A percentile compares a stretch with the other conserved stretches of the same genome.
Evolutionary conservation across 305 asterid genomes (phyloP).

Genomic region (Rubia peregrina): DNA sequence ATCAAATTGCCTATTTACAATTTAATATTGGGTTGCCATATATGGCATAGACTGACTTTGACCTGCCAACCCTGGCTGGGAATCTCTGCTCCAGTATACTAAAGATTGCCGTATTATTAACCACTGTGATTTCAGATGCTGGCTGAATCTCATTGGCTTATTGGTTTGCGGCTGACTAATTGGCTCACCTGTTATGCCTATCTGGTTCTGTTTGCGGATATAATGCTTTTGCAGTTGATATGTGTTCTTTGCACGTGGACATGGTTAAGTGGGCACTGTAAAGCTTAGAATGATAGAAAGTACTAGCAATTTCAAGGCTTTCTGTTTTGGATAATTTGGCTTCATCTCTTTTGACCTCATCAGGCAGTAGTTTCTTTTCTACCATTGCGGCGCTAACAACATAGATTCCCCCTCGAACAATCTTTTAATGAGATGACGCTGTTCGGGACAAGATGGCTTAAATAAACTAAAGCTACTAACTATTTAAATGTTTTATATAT

Average conservation of each 20-base stretch:
- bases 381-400: background rate
- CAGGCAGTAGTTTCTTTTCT: background rate
- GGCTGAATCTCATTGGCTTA: background rate
- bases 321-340: background rate
- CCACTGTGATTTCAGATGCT: background rate
- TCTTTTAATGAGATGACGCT: slow-evolving; percentile 7
- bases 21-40: background rate
- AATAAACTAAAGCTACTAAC: background rate
- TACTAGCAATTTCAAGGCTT: background rate
- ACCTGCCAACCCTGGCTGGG: background rate
- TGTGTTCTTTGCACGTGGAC: background rate
- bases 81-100: background rate
- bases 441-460: background rate
- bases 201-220: background rate
- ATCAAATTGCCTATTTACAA: background rate
- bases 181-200: background rate
- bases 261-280: background rate
- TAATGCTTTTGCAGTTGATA: background rate
- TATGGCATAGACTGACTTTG: no score
- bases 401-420: background rate
- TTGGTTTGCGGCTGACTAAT: background rate
- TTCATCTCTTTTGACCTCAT: slow-evolving; percentile 8
- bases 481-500: background rate
- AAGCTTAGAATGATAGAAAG: background rate
- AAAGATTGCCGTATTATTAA: background rate